Conservation (phyloP, 495 filamentous ascomycete species). For the Daldinia loculata region DNA sequence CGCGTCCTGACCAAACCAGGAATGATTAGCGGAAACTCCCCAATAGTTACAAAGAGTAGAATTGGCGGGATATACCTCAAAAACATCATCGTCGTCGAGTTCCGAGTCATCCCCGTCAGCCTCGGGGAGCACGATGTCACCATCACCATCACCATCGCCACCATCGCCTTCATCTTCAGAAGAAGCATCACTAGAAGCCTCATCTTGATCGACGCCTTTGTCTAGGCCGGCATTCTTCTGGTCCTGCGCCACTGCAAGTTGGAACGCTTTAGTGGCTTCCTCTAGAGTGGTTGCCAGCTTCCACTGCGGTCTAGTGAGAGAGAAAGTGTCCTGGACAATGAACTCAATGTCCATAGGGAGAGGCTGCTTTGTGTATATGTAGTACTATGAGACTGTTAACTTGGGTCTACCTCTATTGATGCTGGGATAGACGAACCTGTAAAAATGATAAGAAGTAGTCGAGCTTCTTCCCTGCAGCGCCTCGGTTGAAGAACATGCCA, state of each 20-base stretch:
- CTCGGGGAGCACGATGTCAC: constrained; percentile 49
- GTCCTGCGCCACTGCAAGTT: constrained; percentile 85
- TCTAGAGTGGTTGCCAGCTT: constrained; percentile 80
- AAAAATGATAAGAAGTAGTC: constrained; percentile 98
- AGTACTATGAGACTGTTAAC: constrained; percentile 69
- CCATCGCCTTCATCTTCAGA: constrained; percentile 77
- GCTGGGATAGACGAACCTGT: constrained; percentile 58
- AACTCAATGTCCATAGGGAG: constrained; percentile 98
- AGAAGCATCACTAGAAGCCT: constrained; percentile 67
- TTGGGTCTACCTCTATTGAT: background rate
- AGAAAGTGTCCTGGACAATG: constrained; percentile 91
- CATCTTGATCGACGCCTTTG: constrained; percentile 71
- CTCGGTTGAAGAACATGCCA: constrained; percentile 94
- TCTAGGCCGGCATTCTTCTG: constrained; percentile 80
- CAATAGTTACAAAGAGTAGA: background rate
- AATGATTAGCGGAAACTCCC: constrained; percentile 7
- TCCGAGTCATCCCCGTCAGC: constrained; percentile 57
- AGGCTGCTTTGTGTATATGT: constrained; percentile 90
- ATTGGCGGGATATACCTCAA: constrained; percentile 50
- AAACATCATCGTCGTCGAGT: constrained; percentile 56
- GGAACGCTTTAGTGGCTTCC: constrained; percentile 85
- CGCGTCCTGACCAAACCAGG: constrained; percentile 50
- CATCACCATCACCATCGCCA: constrained; percentile 66
- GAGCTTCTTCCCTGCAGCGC: constrained; percentile 92
- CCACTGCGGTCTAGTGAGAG: constrained; percentile 87